Percentiles rank a stretch among this genome's conserved stretches.
Conservation (phyloP, 2,329 filamentous ascomycete species). For the Graphilbum fragrans region DNA sequence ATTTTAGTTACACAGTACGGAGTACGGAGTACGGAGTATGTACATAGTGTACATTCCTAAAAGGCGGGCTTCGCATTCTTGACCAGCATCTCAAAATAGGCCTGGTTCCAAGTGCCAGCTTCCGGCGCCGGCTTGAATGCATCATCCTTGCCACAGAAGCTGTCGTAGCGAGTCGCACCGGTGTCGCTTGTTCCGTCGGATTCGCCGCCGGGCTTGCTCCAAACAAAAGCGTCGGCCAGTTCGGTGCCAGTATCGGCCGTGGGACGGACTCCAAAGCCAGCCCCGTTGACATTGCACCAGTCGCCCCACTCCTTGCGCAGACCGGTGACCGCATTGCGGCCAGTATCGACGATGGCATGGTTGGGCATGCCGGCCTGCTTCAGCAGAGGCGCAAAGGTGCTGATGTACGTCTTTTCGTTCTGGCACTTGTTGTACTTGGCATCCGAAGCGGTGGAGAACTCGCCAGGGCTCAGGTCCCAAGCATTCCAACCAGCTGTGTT, state of each 20-base stretch:
- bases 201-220: constrained; percentile 52
- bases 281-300: constrained; percentile 42
- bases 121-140: constrained; percentile 27
- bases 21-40: no score
- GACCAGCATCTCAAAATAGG: constrained; percentile 30
- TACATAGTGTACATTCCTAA: no score
- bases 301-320: constrained; percentile 31
- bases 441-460: constrained; percentile 28
- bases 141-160: constrained; percentile 24
- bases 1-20: no score
- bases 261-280: constrained; percentile 48
- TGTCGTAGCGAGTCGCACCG: constrained; percentile 21
- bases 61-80: constrained; percentile 26
- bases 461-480: constrained; percentile 23
- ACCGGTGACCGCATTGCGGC: constrained; percentile 26
- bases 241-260: constrained; percentile 42
- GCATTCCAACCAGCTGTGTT: constrained; percentile 28
- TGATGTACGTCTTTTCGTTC: constrained; percentile 30
- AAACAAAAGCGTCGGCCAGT: constrained; percentile 51
- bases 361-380: constrained; percentile 26
- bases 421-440: constrained; percentile 27
- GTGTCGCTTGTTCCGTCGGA: constrained; percentile 30
- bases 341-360: constrained; percentile 29
- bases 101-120: constrained; percentile 30
- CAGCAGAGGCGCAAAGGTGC: constrained; percentile 24